These are phyloP conservation scores for Lunasporangiospora selenospora DNA, from an alignment of 192 early-diverging fungal genomes.

Conservation along the genomic window DNA sequence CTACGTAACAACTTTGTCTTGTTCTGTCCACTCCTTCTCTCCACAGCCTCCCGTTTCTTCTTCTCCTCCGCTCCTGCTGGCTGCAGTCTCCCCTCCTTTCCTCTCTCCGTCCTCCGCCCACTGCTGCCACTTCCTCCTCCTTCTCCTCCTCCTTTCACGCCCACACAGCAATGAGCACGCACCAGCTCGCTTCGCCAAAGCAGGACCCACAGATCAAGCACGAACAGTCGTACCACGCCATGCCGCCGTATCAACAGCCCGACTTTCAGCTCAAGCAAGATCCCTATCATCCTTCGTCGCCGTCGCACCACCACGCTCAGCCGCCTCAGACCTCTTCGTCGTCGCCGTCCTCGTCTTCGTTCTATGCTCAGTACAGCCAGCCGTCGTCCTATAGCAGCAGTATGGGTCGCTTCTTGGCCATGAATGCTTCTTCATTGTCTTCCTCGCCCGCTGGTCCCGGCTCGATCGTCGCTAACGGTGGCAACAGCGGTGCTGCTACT, in stretches of 20 bases:
- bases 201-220: conserved; percentile 36
- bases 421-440: conserved; percentile 11
- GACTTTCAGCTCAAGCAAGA: conserved; percentile 3
- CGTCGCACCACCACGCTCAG: conserved; percentile 1
- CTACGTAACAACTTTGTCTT: background rate
- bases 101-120: too few relatives aligned
- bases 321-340: conserved; percentile 1
- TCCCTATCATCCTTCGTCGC: background rate
- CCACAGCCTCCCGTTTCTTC: background rate
- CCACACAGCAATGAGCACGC: background rate
- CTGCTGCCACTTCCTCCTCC: background rate
- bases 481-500: conserved; percentile 12
- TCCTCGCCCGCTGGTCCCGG: conserved; percentile 1
- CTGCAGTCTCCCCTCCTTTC: background rate
- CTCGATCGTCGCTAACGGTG: conserved; percentile 2
- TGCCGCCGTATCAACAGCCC: conserved; percentile 5
- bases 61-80: background rate
- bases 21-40: background rate
- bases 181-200: conserved; percentile 20
- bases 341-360: background rate
- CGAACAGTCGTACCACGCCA: conserved; percentile 9
- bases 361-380: background rate
- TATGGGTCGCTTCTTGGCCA: conserved; percentile 13
- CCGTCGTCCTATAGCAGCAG: background rate
- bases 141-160: too few relatives aligned